Evolutionary conservation across 805 yeast genomes (phyloP), one percentile per base, ranked within the genome.

Genomic region (Ogataea sp.): DNA sequence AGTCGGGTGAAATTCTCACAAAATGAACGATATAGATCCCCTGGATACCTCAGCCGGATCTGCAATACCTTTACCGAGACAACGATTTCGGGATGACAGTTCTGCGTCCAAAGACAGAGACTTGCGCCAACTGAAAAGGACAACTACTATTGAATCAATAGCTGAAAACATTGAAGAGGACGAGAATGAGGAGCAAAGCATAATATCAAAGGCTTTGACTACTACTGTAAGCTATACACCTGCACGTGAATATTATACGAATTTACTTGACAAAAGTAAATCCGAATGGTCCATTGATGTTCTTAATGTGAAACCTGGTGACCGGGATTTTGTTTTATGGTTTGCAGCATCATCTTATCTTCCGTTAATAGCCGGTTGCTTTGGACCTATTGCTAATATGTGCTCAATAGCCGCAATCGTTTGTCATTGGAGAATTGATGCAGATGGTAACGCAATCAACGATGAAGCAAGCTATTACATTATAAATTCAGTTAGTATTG

Each of bases 331-430:
- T 31, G 38, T 53, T 5, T 20, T 56, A 27, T 85, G 94, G 93
- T 82, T 81, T 47, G 50, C 71, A 13, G 58, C 80, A 0, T 78
- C 89, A 3, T 71, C 82, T 2, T 78, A 79, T 47, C 70, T 85
- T 46, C 96, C 96, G 0, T 68, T 86, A 20, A 54, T 81, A 7
- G 78, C 89, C 1, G 87, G 90, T 5, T 83, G 90, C 47, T 50
- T 80, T 28, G 94, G 93, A 0, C 95, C 95, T 0, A 49, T 86
- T 21, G 79, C 90, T 6, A 84, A 84, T 48, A 71, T 83, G 68
- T 69, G 78, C 32, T 81, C 90, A 0, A 65, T 83, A 5, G 78
- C 83, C 2, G 85, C 89, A 6, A 67, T 84, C 14, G 76, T 79
- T 0, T 80, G 82, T 41, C 67, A 70, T 36, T 86, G 96, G 96